phyloP scores from a whole-genome alignment of 371 early-diverging fungal species.

The Mucor mucedo region DNA sequence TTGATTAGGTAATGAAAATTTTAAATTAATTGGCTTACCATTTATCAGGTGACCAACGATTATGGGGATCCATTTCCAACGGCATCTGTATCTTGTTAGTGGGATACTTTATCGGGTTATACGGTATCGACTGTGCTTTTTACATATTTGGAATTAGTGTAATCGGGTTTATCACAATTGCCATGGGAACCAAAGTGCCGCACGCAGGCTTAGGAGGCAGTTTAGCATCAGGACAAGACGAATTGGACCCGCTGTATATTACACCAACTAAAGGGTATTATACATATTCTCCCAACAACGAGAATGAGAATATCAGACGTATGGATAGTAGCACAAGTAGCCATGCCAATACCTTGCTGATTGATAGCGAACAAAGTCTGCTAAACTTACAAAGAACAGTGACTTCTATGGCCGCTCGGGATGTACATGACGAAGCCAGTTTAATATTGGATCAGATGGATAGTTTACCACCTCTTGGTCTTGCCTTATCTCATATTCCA shows the following conservation, averaged over 20 bases:
- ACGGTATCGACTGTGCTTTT: slow-evolving; percentile 42
- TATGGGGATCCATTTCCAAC: slow-evolving; percentile 53
- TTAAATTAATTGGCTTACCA: not conserved
- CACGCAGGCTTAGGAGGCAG: not conserved
- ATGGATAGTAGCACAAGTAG: slow-evolving; percentile 38
- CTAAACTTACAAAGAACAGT: slow-evolving; percentile 29
- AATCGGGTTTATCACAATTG: slow-evolving; percentile 18
- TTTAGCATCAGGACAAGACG: not conserved
- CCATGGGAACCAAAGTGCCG: slow-evolving; percentile 14
- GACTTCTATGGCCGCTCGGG: slow-evolving; percentile 33
- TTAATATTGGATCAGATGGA: slow-evolving; percentile 29
- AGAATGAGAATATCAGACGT: slow-evolving; percentile 19
- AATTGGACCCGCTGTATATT: slow-evolving; percentile 15
- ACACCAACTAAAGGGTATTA: slow-evolving; percentile 22
- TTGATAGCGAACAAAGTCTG: slow-evolving; percentile 23
- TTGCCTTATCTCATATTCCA: slow-evolving; percentile 51
- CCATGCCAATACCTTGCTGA: slow-evolving; percentile 41
- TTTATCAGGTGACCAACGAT: slow-evolving; percentile 44
- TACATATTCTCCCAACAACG: not conserved
- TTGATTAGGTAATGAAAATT: not conserved
- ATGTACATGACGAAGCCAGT: slow-evolving; percentile 40
- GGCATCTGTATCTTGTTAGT: slow-evolving; percentile 42
- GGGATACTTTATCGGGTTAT: slow-evolving; percentile 35
- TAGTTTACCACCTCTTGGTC: slow-evolving; percentile 47
- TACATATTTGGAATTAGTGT: slow-evolving; percentile 48